A percentile compares a stretch with the other conserved stretches of the same genome.
phyloP scores from a whole-genome alignment of 768 basidiomycete genomes.

The Naganishia friedmannii region DNA sequence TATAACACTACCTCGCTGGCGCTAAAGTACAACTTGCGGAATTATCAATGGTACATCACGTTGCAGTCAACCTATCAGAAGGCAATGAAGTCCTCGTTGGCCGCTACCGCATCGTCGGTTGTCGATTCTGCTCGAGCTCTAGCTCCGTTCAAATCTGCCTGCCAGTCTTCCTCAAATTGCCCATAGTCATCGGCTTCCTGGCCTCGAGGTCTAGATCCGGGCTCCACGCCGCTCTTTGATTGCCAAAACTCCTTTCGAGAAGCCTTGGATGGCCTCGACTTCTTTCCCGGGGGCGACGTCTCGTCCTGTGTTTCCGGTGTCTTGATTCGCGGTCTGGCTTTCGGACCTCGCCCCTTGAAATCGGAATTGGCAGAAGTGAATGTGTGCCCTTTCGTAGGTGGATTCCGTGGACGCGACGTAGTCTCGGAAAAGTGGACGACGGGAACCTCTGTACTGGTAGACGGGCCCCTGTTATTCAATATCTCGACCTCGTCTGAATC shows the following conservation, averaged over 20 bases:
- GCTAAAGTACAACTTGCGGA: not conserved
- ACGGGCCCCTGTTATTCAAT: not conserved
- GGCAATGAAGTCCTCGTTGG: conserved; percentile 17
- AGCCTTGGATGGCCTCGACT: not conserved
- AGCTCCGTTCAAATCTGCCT: not conserved
- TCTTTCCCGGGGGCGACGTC: conserved; percentile 4
- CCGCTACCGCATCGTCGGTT: conserved; percentile 3
- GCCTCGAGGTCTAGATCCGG: not conserved
- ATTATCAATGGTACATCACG: not conserved
- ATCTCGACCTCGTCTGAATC: conserved; percentile 26
- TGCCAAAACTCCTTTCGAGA: conserved; percentile 17
- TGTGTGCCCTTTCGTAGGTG: not conserved
- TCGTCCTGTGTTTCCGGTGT: conserved; percentile 8
- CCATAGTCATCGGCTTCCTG: not conserved
- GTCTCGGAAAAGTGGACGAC: conserved; percentile 15
- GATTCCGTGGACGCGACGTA: not conserved
- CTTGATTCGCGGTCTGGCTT: not conserved
- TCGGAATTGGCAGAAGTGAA: not conserved
- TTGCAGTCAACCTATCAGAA: conserved; percentile 1
- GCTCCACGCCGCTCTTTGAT: conserved; percentile 12
- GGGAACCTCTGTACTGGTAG: not conserved
- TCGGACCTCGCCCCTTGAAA: not conserved
- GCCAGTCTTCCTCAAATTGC: conserved; percentile 6
- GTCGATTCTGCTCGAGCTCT: not conserved
- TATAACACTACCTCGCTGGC: not conserved